A percentile compares a stretch with the other conserved stretches of the same genome.
Evolutionary conservation across 2,329 filamentous ascomycete genomes (phyloP).

Genomic region (Fusarium sp.): DNA sequence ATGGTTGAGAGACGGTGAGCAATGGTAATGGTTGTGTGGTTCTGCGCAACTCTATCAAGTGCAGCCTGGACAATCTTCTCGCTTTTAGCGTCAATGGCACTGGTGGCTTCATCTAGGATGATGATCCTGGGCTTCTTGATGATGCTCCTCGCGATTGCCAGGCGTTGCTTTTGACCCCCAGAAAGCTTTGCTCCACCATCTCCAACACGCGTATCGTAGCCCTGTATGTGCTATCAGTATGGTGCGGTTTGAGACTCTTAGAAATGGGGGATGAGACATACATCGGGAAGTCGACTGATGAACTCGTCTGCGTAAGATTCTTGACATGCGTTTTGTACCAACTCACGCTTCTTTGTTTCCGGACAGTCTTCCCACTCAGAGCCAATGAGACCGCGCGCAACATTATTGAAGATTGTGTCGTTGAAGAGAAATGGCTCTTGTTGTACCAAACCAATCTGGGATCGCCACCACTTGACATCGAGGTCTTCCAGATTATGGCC

Average conservation of each 20-base stretch:
- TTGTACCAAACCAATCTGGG: conserved; percentile 59
- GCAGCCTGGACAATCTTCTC: conserved; percentile 61
- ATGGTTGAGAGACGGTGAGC: conserved; percentile 73
- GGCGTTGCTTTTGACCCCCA: conserved; percentile 68
- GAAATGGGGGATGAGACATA: conserved; percentile 38
- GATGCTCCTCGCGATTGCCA: conserved; percentile 68
- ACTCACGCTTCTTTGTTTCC: conserved; percentile 55
- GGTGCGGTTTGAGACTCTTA: rapidly evolving
- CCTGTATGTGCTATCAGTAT: conserved; percentile 45
- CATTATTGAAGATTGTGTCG: conserved; percentile 61
- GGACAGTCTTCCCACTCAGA: conserved; percentile 54
- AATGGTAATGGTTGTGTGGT: conserved; percentile 75
- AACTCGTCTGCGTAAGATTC: conserved; percentile 68
- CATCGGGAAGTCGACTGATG: conserved; percentile 62
- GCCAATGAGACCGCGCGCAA: conserved; percentile 60
- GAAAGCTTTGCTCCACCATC: conserved; percentile 70
- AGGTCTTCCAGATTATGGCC: conserved; percentile 30
- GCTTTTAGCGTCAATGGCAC: conserved; percentile 59
- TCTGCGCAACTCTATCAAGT: conserved; percentile 54
- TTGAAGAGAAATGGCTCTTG: conserved; percentile 70
- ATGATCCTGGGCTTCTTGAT: conserved; percentile 70
- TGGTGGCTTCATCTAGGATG: conserved; percentile 76
- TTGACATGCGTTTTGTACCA: conserved; percentile 63
- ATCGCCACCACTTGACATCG: conserved; percentile 42
- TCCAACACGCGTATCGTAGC: conserved; percentile 61